Evolutionary conservation across 108 stramenopile genomes (phyloP).

Genomic region (Cyclotella distinguenda): DNA sequence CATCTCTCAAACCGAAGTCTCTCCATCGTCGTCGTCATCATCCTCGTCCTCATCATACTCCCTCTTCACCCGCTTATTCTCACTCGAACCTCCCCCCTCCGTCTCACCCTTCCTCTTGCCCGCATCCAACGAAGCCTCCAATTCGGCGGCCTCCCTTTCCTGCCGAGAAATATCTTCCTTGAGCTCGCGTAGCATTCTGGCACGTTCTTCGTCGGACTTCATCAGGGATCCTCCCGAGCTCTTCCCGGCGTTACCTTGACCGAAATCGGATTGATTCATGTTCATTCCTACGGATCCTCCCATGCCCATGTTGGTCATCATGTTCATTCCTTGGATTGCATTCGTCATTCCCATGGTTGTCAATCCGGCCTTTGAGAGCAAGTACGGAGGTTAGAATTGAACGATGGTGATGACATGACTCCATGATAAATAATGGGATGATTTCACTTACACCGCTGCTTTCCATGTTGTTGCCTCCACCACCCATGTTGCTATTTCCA

Average conservation of each 20-base stretch:
- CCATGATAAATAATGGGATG: too few relatives aligned
- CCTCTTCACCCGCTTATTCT: constrained; percentile 3
- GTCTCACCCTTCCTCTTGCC: constrained; percentile 32
- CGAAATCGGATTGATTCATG: constrained; percentile 3
- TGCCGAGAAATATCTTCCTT: constrained; percentile 44
- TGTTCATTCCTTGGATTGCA: not conserved
- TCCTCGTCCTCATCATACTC: not conserved
- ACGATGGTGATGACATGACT: too few relatives aligned
- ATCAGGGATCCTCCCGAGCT: not conserved
- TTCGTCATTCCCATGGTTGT: not conserved
- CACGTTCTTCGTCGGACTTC: constrained; percentile 30
- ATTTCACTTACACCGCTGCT: too few relatives aligned
- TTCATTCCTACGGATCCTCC: not conserved
- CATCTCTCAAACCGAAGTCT: constrained; percentile 1
- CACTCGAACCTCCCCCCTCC: constrained; percentile 1
- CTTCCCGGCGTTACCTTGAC: constrained; percentile 5
- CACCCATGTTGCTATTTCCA: constrained; percentile 22
- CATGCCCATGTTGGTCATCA: not conserved
- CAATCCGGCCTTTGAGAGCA: too few relatives aligned
- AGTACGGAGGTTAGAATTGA: too few relatives aligned
- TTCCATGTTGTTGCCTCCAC: not conserved
- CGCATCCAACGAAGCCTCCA: constrained; percentile 34
- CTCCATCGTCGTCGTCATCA: not conserved
- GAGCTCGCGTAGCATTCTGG: constrained; percentile 29
- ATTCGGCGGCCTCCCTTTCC: constrained; percentile 30